These are phyloP conservation scores for Serpula lacrymans DNA, from an alignment of 768 basidiomycete species.

Conservation along the genomic window DNA sequence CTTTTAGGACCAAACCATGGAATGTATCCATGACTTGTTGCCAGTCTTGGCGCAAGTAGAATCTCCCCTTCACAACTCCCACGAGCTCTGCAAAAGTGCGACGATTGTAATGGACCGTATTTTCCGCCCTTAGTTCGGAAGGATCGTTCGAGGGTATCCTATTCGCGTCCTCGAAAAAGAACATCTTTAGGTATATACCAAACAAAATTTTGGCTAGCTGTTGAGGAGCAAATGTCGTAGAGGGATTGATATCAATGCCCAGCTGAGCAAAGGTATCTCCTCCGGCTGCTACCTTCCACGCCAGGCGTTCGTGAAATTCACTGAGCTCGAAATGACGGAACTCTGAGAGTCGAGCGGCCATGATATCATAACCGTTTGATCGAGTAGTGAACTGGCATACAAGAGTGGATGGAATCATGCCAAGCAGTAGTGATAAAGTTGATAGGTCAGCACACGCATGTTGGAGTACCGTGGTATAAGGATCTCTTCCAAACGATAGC, in stretches of 20 bases:
- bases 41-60: conserved; percentile 46
- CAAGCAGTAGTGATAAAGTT: conserved; percentile 2
- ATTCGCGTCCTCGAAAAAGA: conserved; percentile 12
- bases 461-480: neutral
- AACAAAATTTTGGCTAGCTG: conserved; percentile 39
- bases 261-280: conserved; percentile 12
- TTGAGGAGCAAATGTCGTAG: conserved; percentile 16
- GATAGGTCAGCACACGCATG: conserved; percentile 4
- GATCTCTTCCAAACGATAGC: neutral
- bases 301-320: conserved; percentile 36
- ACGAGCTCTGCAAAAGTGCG: conserved; percentile 47
- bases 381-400: conserved; percentile 5
- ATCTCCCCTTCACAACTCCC: conserved; percentile 33
- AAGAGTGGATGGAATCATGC: conserved; percentile 1
- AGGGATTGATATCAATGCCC: neutral
- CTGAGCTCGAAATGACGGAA: neutral
- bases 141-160: too few relatives aligned
- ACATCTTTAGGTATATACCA: conserved; percentile 43
- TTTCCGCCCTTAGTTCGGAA: too few relatives aligned
- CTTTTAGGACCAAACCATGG: conserved; percentile 14
- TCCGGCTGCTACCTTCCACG: conserved; percentile 34
- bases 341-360: neutral
- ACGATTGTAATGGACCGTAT: conserved; percentile 51
- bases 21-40: conserved; percentile 31
- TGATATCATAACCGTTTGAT: conserved; percentile 3